Percentiles rank a stretch among this genome's conserved stretches.
phyloP scores from a whole-genome alignment of 2,329 filamentous ascomycete species.

The Trichoderma sp. region DNA sequence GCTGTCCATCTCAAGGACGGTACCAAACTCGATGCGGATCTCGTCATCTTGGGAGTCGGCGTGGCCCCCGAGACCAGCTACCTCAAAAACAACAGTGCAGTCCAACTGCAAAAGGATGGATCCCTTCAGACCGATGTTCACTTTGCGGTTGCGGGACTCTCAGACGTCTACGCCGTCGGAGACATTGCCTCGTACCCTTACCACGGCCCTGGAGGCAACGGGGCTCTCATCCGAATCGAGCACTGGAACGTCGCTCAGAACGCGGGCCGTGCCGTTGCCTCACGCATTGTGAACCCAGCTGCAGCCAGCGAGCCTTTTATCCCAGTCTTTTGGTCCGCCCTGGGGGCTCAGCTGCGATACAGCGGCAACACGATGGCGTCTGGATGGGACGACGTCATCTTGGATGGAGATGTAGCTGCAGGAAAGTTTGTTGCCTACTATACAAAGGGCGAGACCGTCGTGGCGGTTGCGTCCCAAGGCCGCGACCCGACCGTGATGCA shows the following conservation, averaged over 20 bases:
- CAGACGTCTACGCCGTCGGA: slow-evolving; percentile 87
- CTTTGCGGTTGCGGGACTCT: slow-evolving; percentile 72
- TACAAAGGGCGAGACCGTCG: slow-evolving; percentile 77
- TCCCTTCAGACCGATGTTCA: slow-evolving; percentile 77
- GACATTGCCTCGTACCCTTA: slow-evolving; percentile 97
- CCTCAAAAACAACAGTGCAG: slow-evolving; percentile 66
- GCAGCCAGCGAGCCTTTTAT: slow-evolving; percentile 68
- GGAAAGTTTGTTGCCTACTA: slow-evolving; percentile 89
- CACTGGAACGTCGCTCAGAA: slow-evolving; percentile 99
- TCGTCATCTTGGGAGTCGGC: slow-evolving; percentile 89
- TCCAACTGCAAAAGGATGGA: slow-evolving; percentile 79
- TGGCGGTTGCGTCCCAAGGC: slow-evolving; percentile 88
- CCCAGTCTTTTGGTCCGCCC: slow-evolving; percentile 94
- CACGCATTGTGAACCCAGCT: slow-evolving; percentile 67
- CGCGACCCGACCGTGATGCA: slow-evolving; percentile 85
- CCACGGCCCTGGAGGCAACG: slow-evolving; percentile 79
- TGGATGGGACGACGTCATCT: slow-evolving; percentile 82
- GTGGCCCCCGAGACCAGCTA: slow-evolving; percentile 84
- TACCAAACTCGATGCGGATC: slow-evolving; percentile 76
- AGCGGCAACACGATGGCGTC: slow-evolving; percentile 72
- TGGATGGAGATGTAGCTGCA: slow-evolving; percentile 74
- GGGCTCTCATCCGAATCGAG: slow-evolving; percentile 77
- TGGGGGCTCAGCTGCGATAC: slow-evolving; percentile 87
- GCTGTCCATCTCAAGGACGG: slow-evolving; percentile 82
- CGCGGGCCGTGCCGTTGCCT: slow-evolving; percentile 75